Evolutionary conservation across 2,329 filamentous ascomycete genomes (phyloP), one percentile per base, ranked within the genome.

Genomic region (Penicillium oxalicum): DNA sequence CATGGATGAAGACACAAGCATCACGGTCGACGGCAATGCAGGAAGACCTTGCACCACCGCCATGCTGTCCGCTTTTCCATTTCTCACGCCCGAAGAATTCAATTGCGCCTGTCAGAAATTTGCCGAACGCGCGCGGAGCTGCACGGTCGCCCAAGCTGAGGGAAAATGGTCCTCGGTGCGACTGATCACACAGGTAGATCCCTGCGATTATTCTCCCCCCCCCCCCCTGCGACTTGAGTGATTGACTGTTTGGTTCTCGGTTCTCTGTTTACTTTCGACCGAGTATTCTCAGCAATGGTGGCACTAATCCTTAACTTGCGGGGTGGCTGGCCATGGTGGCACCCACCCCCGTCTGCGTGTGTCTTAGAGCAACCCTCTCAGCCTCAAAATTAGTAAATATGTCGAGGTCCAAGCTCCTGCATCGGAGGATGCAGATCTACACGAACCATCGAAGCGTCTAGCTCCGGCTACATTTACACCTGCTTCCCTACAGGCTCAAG

Each of bases 31-130:
- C 29, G 7, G 29, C 29, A 4, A 32, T 32, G 29, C 29, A 32
- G 29, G 7, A 7, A 5, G 11, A 32, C 7, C 45, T 26, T 48
- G 43, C 33, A 45, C 54, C 38, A 11, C 29, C 29, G 7, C 29
- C 29, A 26, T 7, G 32, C 45, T 69, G 37, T 61, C 60, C 42
- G 49, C 48, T 44, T 88, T 84, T 61, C 85, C 85, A 5, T 79
- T 77, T 50, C 74, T 88, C 27, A 77, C 70, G 9, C 60, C 69
- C 9, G 75, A 80, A 36, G 84, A 88, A 61, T 88, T 88, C 55
- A 69, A 78, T 45, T 76, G 81, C 60, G 79, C 77, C 47, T 88
- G 85, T 65, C 79, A 84, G 74, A 61, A 81, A 77, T 46, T 81
- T 71, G 47, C 57, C 45, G 48, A 59, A 55, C 32, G 70, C 83